Conservation (phyloP, 106 monocot genomes). For the Allium sativum region DNA sequence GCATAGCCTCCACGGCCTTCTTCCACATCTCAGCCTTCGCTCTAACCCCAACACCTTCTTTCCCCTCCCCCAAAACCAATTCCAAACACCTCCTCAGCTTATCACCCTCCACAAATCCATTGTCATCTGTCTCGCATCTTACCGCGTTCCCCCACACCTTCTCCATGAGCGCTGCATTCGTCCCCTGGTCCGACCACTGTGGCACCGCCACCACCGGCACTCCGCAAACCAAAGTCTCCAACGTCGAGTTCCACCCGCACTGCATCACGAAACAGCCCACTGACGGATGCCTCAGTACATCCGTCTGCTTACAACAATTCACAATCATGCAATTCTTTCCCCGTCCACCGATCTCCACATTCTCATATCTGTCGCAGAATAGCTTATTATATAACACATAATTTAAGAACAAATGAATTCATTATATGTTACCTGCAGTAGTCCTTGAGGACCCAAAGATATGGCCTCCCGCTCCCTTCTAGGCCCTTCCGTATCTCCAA, state of each 20-base stretch:
- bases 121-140: conserved; percentile 7
- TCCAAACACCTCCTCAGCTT: no score
- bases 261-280: conserved; percentile 55
- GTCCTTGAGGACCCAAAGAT: no score
- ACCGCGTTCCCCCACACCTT: conserved; percentile 15
- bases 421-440: no score
- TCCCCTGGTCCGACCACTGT: conserved; percentile 20
- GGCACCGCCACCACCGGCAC: conserved; percentile 25
- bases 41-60: no score
- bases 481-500: no score
- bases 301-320: conserved; percentile 20
- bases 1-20: no score
- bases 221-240: conserved; percentile 30
- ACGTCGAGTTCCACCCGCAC: conserved; percentile 58
- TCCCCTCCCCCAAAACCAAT: no score
- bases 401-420: no score
- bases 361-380: conserved; percentile 7
- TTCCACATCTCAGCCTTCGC: no score
- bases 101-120: no score
- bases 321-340: conserved; percentile 18
- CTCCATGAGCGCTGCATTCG: conserved; percentile 23
- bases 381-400: conserved; percentile 35
- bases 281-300: conserved; percentile 18
- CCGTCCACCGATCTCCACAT: neutral
- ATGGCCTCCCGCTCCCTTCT: conserved; percentile 23